phyloP scores from a whole-genome alignment of 2,329 filamentous ascomycete species.

The Penicillium aurantiogriseum region DNA sequence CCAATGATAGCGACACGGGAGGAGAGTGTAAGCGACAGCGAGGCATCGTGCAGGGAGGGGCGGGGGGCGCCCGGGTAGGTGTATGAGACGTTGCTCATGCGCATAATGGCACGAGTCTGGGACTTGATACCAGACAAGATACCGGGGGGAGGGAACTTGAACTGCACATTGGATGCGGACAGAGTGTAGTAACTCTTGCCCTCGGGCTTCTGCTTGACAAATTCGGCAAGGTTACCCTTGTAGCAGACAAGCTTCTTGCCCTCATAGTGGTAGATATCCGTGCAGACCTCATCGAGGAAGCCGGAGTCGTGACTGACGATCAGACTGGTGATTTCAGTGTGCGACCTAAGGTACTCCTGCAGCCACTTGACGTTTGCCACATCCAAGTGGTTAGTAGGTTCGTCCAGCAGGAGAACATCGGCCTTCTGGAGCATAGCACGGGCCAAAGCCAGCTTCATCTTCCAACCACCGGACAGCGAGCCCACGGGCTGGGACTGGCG shows the following conservation, averaged over 20 bases:
- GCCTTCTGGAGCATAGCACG: constrained; percentile 95
- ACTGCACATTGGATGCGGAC: constrained; percentile 81
- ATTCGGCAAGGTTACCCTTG: constrained; percentile 55
- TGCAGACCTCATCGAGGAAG: constrained; percentile 96
- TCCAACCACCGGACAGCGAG: constrained; percentile 96
- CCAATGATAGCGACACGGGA: constrained; percentile 96
- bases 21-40: constrained; percentile 82
- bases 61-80: constrained; percentile 89
- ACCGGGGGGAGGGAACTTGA: constrained; percentile 96
- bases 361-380: constrained; percentile 96
- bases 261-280: constrained; percentile 99
- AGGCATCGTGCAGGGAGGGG: constrained; percentile 82
- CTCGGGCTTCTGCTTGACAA: constrained; percentile 87
- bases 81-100: constrained; percentile 88
- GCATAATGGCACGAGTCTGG: constrained; percentile 85
- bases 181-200: constrained; percentile 98
- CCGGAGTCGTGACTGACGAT: constrained; percentile 98
- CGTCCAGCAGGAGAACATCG: constrained; percentile 94
- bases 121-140: constrained; percentile 96
- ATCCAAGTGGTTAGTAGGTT: constrained; percentile 98
- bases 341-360: constrained; percentile 90
- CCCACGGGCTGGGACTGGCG: constrained; percentile 87
- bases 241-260: constrained; percentile 78
- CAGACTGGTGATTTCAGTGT: constrained; percentile 93
- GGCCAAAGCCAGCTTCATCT: constrained; percentile 98